Evolutionary conservation across 2,329 filamentous ascomycete genomes (phyloP), one percentile per base, ranked within the genome.

Genomic region (Blastomyces silverae): DNA sequence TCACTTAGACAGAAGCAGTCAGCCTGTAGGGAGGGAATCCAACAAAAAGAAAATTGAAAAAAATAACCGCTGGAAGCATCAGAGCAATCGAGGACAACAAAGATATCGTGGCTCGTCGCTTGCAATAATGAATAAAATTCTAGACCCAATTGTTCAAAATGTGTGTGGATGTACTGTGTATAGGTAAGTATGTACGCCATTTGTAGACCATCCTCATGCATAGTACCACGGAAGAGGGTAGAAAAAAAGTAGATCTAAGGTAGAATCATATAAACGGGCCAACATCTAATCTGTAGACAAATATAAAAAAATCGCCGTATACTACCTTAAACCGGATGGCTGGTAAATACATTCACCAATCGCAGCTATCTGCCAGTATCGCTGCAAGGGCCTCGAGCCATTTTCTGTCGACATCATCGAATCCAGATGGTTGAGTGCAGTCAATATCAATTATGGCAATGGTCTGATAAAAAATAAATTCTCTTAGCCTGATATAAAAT

Each of bases 401-500:
- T 62, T 76, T 73, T 66, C 74, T 73, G 70, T 82, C 80, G 15
- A 73, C 73, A 2, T 79, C 76, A 66, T 81, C 78, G 67, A 82
- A 82, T 20, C 77, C 79, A 7, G 70, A 67, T 17, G 75, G 70
- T 63, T 76, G 74, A 28, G 77, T 71, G 70, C 79, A 82, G 66
- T 82, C 80, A 37, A 82, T 72, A 67, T 82, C 80, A 61, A 82
- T 80, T 64, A 82, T 78, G 20, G 78, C 80, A 46, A 82, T 76
- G 8, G 79, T 79, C 79, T 80, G 66, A 39, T 10, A n/a, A 61
- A 17, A 52, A 34, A 62, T 57, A 52, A 34, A 62, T 57, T 11
- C 37, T 44, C 31, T 65, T 64, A 65, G 50, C 44, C n/a, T 13
- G 28, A 48, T 0, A 39, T 44, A 31, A 25, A 10, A 31, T 28